A percentile compares a stretch with the other conserved stretches of the same genome.
phyloP scores from a whole-genome alignment of 148 eudicot genomes.

The Chenopodium album region DNA sequence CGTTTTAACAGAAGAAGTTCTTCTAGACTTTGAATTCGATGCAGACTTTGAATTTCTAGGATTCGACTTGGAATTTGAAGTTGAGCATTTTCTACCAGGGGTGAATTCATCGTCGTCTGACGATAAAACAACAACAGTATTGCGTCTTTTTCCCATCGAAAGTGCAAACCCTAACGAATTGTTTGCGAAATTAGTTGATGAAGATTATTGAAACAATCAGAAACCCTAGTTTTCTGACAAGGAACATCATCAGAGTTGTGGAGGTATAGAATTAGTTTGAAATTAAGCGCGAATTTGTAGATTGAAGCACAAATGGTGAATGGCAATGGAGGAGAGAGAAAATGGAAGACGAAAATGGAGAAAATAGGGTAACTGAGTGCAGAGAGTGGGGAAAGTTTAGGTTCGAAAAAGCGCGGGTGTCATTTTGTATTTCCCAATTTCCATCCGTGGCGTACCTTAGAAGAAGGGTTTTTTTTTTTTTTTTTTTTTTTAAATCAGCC shows the following conservation, averaged over 20 bases:
- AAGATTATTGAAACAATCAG: background rate
- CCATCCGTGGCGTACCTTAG: background rate
- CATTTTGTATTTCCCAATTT: background rate
- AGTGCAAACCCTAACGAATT: constrained; percentile 10
- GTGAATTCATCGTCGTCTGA: constrained; percentile 23
- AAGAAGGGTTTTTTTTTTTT: background rate
- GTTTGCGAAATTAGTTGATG: background rate
- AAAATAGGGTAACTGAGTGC: background rate
- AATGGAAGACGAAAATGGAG: background rate
- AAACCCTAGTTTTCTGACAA: constrained; percentile 21
- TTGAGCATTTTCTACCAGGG: background rate
- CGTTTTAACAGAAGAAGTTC: constrained; percentile 2
- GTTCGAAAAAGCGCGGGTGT: constrained; percentile 33
- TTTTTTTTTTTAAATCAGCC: too few relatives aligned
- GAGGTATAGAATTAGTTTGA: background rate
- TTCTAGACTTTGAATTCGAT: constrained; percentile 16
- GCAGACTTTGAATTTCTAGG: background rate
- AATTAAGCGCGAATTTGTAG: background rate
- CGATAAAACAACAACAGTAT: constrained; percentile 20
- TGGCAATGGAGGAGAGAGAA: background rate
- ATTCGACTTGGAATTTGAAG: constrained; percentile 15
- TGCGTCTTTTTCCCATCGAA: constrained; percentile 26
- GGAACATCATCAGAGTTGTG: background rate
- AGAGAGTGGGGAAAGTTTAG: background rate
- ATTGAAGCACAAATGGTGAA: background rate